phyloP scores from a whole-genome alignment of 768 basidiomycete genomes.

The Lactifluus echinatus region DNA sequence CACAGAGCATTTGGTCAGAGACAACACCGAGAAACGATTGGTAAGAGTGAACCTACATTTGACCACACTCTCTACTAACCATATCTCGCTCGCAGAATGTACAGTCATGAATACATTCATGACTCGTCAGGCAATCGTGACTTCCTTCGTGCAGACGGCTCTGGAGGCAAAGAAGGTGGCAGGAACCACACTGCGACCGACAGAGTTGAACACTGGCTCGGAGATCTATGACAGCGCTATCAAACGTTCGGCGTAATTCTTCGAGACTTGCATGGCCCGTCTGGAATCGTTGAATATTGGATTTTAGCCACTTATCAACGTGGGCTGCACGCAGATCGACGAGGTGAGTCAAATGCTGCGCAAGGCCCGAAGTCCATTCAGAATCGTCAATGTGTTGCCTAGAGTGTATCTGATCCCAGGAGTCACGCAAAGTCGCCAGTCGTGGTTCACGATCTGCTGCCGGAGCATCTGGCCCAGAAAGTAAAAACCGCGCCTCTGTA shows the following conservation, averaged over 20 bases:
- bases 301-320: slow-evolving; percentile 42
- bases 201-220: slow-evolving; percentile 41
- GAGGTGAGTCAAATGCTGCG: slow-evolving; percentile 31
- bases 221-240: slow-evolving; percentile 37
- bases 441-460: slow-evolving; percentile 23
- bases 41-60: neutral
- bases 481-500: slow-evolving; percentile 27
- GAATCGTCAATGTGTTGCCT: slow-evolving; percentile 33
- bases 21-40: too few relatives aligned
- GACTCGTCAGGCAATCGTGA: slow-evolving; percentile 46
- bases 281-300: slow-evolving; percentile 42
- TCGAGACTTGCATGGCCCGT: slow-evolving; percentile 36
- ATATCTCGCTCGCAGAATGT: neutral
- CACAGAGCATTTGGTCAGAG: neutral
- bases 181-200: slow-evolving; percentile 36
- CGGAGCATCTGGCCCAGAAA: slow-evolving; percentile 23
- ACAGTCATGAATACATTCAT: slow-evolving; percentile 38
- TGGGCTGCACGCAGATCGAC: slow-evolving; percentile 40
- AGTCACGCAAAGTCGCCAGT: slow-evolving; percentile 22
- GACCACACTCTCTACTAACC: neutral
- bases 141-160: slow-evolving; percentile 35
- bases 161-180: slow-evolving; percentile 42
- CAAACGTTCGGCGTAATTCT: slow-evolving; percentile 38
- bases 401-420: slow-evolving; percentile 28
- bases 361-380: slow-evolving; percentile 36